These are phyloP conservation scores for Penicillium cosmopolitanum DNA, from an alignment of 495 filamentous ascomycete species.

Conservation along the genomic window DNA sequence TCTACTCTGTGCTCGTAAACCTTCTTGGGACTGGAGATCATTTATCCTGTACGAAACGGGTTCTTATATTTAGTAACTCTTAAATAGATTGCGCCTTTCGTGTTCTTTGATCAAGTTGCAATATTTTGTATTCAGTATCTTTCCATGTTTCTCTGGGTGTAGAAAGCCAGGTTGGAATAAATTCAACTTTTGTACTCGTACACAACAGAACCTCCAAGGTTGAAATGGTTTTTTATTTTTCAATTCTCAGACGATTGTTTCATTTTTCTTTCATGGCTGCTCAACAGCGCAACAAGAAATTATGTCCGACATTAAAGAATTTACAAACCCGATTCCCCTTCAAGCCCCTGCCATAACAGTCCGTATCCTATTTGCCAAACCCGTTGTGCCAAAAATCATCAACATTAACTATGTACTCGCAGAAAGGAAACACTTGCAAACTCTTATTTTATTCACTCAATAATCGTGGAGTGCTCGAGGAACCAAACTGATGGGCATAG, in stretches of 20 bases:
- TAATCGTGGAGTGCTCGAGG: slow-evolving; percentile 34
- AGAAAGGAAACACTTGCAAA: neutral
- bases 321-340: neutral
- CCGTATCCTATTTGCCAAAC: neutral
- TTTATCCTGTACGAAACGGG: no score
- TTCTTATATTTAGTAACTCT: no score
- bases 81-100: no score
- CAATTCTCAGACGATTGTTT: neutral
- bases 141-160: no score
- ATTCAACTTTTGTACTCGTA: no score
- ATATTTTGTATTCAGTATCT: no score
- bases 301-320: neutral
- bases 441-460: slow-evolving; percentile 7
- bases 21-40: neutral
- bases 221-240: neutral
- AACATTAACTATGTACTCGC: neutral
- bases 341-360: neutral
- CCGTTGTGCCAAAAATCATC: neutral
- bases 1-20: slow-evolving; percentile 19
- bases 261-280: neutral
- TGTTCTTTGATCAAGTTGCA: no score
- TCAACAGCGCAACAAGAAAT: neutral
- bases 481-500: slow-evolving; percentile 33
- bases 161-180: no score
- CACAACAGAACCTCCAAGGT: no score